These are phyloP conservation scores for Gynostemma pentaphyllum DNA, from an alignment of 306 rosid genomes.

Conservation along the genomic window DNA sequence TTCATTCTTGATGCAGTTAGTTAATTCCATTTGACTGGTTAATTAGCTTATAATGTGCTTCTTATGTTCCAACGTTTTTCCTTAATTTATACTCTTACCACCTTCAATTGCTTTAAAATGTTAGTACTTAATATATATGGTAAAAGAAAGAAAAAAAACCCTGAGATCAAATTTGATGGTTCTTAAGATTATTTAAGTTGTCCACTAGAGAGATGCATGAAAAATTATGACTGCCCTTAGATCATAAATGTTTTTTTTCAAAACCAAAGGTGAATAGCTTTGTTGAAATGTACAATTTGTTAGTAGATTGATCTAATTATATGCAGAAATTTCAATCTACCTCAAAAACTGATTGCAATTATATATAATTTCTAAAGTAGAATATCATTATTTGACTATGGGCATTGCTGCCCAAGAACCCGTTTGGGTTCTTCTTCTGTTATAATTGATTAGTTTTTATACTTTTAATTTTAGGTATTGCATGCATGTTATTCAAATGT, in stretches of 20 bases:
- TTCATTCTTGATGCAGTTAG: background rate
- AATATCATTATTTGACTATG: background rate
- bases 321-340: background rate
- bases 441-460: background rate
- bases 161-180: background rate
- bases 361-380: background rate
- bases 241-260: background rate
- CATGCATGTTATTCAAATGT: slow-evolving; percentile 84
- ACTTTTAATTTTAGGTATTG: slow-evolving; percentile 43
- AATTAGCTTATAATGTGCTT: no score
- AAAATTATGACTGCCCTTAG: background rate
- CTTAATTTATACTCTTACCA: no score
- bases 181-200: background rate
- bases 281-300: background rate
- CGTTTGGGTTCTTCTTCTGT: background rate
- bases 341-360: background rate
- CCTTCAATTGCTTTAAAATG: background rate
- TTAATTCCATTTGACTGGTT: background rate
- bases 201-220: background rate
- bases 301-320: background rate
- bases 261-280: background rate
- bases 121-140: no score
- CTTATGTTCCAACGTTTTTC: no score
- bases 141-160: no score
- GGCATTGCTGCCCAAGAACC: background rate